These are phyloP conservation scores for Fragosphaeria purpurea DNA, from an alignment of 2,329 filamentous ascomycete genomes.

Conservation along the genomic window DNA sequence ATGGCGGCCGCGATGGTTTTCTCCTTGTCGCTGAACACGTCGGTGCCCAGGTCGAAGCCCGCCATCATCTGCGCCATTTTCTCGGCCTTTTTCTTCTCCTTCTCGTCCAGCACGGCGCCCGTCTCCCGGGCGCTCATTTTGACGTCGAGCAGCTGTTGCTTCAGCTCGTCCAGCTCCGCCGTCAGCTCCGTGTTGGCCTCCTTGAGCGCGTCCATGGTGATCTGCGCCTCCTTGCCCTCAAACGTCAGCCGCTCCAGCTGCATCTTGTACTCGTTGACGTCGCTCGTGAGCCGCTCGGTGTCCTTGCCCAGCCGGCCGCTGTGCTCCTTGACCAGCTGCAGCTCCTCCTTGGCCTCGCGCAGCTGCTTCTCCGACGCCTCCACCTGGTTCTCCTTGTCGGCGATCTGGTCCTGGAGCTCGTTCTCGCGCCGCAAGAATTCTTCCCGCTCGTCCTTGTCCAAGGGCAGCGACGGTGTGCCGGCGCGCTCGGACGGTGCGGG, in stretches of 20 bases:
- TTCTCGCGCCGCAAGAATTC: constrained; percentile 94
- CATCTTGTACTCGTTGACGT: constrained; percentile 92
- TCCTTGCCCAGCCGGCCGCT: constrained; percentile 75
- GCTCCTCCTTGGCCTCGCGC: constrained; percentile 75
- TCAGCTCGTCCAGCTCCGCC: constrained; percentile 82
- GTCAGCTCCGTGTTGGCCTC: constrained; percentile 93
- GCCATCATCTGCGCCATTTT: constrained; percentile 99
- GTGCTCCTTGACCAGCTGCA: constrained; percentile 75
- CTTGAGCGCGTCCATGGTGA: constrained; percentile 95
- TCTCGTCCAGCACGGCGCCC: constrained; percentile 81
- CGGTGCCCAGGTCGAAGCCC: constrained; percentile 85
- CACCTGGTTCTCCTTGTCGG: constrained; percentile 81
- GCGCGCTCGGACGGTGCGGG: constrained; percentile 66
- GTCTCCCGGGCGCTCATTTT: constrained; percentile 96
- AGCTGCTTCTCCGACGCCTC: constrained; percentile 70
- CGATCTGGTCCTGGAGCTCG: constrained; percentile 90
- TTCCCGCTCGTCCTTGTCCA: constrained; percentile 95
- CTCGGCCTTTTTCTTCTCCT: constrained; percentile 97
- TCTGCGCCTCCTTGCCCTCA: constrained; percentile 91
- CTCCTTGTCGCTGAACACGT: constrained; percentile 91
- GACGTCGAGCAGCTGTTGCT: constrained; percentile 89
- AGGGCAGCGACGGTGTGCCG: constrained; percentile 73
- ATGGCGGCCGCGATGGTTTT: constrained; percentile 74
- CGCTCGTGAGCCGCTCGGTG: constrained; percentile 75
- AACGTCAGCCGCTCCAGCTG: constrained; percentile 91